These are phyloP conservation scores for Penicillium goetzii DNA, from an alignment of 495 filamentous ascomycete genomes.

Conservation along the genomic window DNA sequence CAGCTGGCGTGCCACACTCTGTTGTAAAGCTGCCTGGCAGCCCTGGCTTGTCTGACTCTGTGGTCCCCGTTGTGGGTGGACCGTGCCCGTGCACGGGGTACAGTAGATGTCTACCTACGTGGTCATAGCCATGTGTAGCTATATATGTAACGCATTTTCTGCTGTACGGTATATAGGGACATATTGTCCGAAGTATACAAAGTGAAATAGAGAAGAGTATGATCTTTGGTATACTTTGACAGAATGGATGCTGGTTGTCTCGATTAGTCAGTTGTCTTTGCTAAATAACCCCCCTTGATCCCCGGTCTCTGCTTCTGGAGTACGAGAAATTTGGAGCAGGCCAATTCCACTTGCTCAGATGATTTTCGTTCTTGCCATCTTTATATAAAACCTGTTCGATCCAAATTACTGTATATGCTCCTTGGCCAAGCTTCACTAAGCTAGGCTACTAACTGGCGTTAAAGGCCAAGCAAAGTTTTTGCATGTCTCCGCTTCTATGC, in stretches of 20 bases:
- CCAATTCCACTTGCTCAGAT: too few species aligned
- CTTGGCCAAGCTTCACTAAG: background rate
- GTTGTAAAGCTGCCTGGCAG: conserved; percentile 11
- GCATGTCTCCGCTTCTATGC: background rate
- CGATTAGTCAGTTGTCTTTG: too few species aligned
- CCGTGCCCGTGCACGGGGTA: background rate
- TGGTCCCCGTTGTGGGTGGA: background rate
- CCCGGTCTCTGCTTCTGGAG: background rate
- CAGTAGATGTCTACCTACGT: background rate
- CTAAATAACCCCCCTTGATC: background rate
- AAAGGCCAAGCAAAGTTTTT: background rate
- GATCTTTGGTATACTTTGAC: background rate
- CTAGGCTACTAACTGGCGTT: background rate
- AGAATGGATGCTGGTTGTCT: background rate
- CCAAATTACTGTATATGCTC: background rate
- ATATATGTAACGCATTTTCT: too few species aligned
- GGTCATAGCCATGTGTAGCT: background rate
- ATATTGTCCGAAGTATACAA: background rate
- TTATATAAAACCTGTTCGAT: background rate
- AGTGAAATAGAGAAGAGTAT: background rate
- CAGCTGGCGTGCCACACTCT: conserved; percentile 4
- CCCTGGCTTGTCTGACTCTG: background rate
- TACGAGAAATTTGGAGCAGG: background rate
- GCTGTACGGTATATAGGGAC: background rate
- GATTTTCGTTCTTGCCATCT: background rate